Percentiles rank a stretch among this genome's conserved stretches.
Conservation (phyloP, 805 yeast species). For the Wickerhamiella shivajii region DNA sequence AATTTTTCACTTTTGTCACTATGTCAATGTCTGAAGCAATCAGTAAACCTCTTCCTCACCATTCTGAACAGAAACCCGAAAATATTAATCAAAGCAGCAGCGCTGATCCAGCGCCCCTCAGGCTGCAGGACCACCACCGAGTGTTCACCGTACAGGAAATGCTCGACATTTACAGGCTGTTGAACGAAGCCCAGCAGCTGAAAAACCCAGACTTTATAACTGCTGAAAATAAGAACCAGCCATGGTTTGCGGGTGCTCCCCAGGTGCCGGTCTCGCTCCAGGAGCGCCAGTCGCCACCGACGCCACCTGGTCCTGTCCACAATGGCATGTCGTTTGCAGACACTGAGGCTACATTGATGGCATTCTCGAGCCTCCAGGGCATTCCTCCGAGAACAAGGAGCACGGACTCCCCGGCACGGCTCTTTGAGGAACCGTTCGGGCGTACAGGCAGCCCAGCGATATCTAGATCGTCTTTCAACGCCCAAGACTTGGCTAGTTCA, state of each 20-base stretch:
- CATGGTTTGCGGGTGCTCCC: conserved; percentile 24
- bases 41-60: too few relatives aligned
- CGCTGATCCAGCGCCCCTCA: background rate
- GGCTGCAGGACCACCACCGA: conserved; percentile 28
- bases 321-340: background rate
- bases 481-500: background rate
- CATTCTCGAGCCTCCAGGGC: too few relatives aligned
- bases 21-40: too few relatives aligned
- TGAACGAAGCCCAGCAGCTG: conserved; percentile 24
- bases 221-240: conserved; percentile 18
- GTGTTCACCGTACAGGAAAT: conserved; percentile 39
- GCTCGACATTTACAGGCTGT: conserved; percentile 36
- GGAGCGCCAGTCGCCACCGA: conserved; percentile 5
- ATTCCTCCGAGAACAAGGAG: too few relatives aligned
- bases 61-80: too few relatives aligned
- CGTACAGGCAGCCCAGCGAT: background rate
- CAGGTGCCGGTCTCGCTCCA: conserved; percentile 9
- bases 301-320: background rate
- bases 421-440: background rate
- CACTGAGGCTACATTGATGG: background rate
- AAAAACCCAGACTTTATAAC: conserved; percentile 12
- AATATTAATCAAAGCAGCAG: too few relatives aligned
- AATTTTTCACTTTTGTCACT: too few relatives aligned
- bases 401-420: too few relatives aligned
- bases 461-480: background rate